Conservation (phyloP, 208 protist genomes). For the Crithidia expoeki region DNA sequence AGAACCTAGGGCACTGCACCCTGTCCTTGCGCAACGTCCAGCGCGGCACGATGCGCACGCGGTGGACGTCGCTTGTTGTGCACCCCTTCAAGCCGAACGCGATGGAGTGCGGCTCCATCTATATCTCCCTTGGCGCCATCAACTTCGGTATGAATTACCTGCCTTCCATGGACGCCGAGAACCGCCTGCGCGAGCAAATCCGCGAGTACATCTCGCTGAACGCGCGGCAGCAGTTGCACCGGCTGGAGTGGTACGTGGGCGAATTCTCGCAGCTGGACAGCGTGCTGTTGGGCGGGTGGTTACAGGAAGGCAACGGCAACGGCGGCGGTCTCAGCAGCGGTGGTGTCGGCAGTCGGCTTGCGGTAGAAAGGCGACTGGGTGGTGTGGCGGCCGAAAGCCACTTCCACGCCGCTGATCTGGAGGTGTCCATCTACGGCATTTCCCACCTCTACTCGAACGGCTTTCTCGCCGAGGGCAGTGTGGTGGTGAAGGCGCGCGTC, state of each 20-base stretch:
- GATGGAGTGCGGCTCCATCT: conserved; percentile 60
- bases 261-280: conserved; percentile 60
- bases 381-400: conserved; percentile 2
- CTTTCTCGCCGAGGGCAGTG: conserved; percentile 46
- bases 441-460: conserved; percentile 52
- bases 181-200: conserved; percentile 68
- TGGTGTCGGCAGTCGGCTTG: conserved; percentile 7
- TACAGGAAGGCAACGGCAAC: conserved; percentile 21
- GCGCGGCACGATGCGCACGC: conserved; percentile 54
- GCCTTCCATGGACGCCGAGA: conserved; percentile 75
- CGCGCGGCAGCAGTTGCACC: conserved; percentile 64
- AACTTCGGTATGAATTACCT: conserved; percentile 78
- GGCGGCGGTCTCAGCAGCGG: conserved; percentile 10
- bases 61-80: conserved; percentile 68
- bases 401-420: conserved; percentile 26
- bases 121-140: conserved; percentile 62
- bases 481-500: conserved; percentile 65
- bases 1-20: conserved; percentile 77
- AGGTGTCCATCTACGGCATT: conserved; percentile 52
- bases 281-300: conserved; percentile 38
- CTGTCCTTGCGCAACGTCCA: conserved; percentile 81
- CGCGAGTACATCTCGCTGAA: conserved; percentile 48
- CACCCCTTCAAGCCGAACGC: conserved; percentile 45
- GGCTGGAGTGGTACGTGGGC: conserved; percentile 82
- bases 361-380: conserved; percentile 1